phyloP scores from a whole-genome alignment of 495 filamentous ascomycete genomes.

The Xeromyces bisporus region DNA sequence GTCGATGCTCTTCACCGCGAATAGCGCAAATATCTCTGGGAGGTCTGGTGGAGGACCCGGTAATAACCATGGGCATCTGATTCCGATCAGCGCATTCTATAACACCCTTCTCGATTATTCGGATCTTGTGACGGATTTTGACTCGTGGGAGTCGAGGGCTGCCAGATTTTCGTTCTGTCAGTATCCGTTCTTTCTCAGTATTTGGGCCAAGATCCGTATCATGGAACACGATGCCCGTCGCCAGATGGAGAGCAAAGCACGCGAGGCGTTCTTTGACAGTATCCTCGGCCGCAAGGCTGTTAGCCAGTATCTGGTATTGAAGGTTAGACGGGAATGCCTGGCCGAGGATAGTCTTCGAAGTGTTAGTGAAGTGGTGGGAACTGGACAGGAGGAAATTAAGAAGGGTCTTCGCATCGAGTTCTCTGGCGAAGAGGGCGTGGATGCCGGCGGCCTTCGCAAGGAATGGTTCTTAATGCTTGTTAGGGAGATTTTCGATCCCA shows the following conservation, averaged over 20 bases:
- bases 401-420: constrained; percentile 84
- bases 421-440: constrained; percentile 75
- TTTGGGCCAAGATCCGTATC: constrained; percentile 86
- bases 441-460: constrained; percentile 81
- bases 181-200: constrained; percentile 85
- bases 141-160: constrained; percentile 64
- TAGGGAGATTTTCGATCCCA: constrained; percentile 80
- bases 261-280: constrained; percentile 83
- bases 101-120: constrained; percentile 72
- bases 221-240: constrained; percentile 78
- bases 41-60: constrained; percentile 18
- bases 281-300: constrained; percentile 58
- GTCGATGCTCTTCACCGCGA: constrained; percentile 70
- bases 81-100: constrained; percentile 77
- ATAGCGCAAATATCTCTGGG: constrained; percentile 35
- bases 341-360: constrained; percentile 79
- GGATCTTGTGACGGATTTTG: constrained; percentile 76
- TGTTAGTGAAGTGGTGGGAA: constrained; percentile 75
- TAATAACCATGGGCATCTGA: constrained; percentile 40
- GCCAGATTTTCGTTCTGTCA: constrained; percentile 81
- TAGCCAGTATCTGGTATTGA: constrained; percentile 65
- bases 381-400: constrained; percentile 76
- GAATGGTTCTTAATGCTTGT: constrained; percentile 93
- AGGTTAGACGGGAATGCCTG: constrained; percentile 70
- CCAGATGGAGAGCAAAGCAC: constrained; percentile 81